Evolutionary conservation across 768 basidiomycete species (phyloP).

Genomic region (Postia placenta): DNA sequence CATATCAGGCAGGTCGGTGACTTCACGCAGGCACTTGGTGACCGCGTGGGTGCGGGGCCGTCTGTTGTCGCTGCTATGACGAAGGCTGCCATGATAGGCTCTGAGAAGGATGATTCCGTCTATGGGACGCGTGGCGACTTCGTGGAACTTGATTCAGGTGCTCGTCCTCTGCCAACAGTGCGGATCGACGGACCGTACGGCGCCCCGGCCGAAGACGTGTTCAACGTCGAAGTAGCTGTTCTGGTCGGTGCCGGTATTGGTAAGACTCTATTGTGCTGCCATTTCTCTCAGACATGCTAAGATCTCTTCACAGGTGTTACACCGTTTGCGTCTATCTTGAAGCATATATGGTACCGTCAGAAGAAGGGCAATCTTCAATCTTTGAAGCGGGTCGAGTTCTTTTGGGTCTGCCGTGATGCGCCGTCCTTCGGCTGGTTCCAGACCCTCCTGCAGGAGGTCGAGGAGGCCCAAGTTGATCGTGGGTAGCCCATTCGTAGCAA

Average conservation of each 20-base stretch:
- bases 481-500: conserved; percentile 26
- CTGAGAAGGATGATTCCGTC: conserved; percentile 51
- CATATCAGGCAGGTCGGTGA: conserved; percentile 95
- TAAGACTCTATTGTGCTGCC: conserved; percentile 24
- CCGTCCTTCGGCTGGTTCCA: conserved; percentile 99
- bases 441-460: conserved; percentile 79
- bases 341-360: conserved; percentile 95
- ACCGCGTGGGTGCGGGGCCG: conserved; percentile 78
- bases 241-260: conserved; percentile 93
- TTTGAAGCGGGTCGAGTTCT: conserved; percentile 87
- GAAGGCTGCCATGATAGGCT: conserved; percentile 68
- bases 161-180: conserved; percentile 56
- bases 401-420: conserved; percentile 91
- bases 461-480: conserved; percentile 87
- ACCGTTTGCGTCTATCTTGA: conserved; percentile 90
- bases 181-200: conserved; percentile 91
- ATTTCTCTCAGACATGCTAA: background rate
- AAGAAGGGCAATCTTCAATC: conserved; percentile 69
- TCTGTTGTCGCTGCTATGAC: conserved; percentile 75
- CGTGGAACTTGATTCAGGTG: conserved; percentile 65
- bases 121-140: conserved; percentile 64
- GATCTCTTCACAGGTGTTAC: conserved; percentile 58
- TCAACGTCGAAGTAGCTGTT: conserved; percentile 81
- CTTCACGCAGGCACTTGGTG: conserved; percentile 78
- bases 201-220: conserved; percentile 89